A percentile compares a stretch with the other conserved stretches of the same genome.
These are phyloP conservation scores for Tolypocladium guangdongense DNA, from an alignment of 2,329 filamentous ascomycete species.

Conservation along the genomic window DNA sequence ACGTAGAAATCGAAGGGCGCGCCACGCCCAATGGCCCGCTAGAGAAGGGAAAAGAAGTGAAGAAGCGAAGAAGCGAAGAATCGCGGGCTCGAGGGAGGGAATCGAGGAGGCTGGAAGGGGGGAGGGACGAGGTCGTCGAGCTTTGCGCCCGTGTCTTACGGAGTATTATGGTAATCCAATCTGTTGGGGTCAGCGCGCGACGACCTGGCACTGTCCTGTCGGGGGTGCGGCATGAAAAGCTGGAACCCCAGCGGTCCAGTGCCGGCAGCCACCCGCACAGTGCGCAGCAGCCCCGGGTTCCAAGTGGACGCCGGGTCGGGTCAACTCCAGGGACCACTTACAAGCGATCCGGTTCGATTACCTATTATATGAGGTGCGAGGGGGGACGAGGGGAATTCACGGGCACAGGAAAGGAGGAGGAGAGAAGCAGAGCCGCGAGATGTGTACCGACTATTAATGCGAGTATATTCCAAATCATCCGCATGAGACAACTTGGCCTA, in stretches of 20 bases:
- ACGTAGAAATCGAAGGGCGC: neutral
- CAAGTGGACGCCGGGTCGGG: too few species aligned
- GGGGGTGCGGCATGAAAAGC: neutral
- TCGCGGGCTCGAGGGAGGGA: neutral
- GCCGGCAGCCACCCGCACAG: neutral
- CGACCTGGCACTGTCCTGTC: neutral
- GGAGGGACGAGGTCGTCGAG: neutral
- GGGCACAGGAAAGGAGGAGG: too few species aligned
- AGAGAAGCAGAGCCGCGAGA: too few species aligned
- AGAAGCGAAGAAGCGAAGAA: neutral
- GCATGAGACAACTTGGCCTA: too few species aligned
- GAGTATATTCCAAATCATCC: too few species aligned
- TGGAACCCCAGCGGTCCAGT: neutral
- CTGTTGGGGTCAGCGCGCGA: slow-evolving; percentile 1
- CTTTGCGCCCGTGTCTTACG: neutral
- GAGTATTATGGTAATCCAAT: neutral
- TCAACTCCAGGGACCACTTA: neutral
- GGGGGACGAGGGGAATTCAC: too few species aligned
- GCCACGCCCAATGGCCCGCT: neutral
- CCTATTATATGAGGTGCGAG: too few species aligned
- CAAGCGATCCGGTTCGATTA: too few species aligned
- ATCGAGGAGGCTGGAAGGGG: neutral
- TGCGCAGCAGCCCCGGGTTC: neutral
- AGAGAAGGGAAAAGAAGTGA: neutral
- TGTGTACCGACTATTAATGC: too few species aligned